phyloP scores from a whole-genome alignment of 805 yeast genomes.

The Yueomyces sinensis region DNA sequence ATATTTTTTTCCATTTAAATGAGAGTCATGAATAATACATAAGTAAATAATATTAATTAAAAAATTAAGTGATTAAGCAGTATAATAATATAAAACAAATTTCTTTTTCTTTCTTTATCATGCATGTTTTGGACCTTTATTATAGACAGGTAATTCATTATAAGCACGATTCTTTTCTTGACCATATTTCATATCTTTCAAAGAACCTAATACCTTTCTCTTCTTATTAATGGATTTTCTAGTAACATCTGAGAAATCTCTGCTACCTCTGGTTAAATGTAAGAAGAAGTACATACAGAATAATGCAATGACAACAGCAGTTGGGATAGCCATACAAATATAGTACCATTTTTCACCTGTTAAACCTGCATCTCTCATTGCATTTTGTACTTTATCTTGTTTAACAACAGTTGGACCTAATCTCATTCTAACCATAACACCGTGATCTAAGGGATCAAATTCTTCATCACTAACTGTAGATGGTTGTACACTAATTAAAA shows the following conservation, averaged over 20 bases:
- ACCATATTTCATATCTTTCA: slow-evolving; percentile 22
- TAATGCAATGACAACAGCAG: slow-evolving; percentile 45
- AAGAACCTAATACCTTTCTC: slow-evolving; percentile 29
- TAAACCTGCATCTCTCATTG: slow-evolving; percentile 32
- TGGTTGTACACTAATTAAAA: slow-evolving; percentile 64
- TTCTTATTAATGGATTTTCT: slow-evolving; percentile 22
- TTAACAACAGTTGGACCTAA: slow-evolving; percentile 30
- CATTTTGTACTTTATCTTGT: slow-evolving; percentile 30
- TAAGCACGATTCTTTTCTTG: slow-evolving; percentile 27
- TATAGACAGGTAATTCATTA: slow-evolving; percentile 29
- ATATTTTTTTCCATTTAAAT: no score
- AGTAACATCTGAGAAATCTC: slow-evolving; percentile 36
- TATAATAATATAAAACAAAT: no score
- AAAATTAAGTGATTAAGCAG: no score
- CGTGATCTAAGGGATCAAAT: slow-evolving; percentile 39
- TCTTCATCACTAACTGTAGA: slow-evolving; percentile 52
- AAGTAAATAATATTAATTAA: no score
- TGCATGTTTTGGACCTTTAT: slow-evolving; percentile 8
- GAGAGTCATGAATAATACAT: no score
- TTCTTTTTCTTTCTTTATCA: no score
- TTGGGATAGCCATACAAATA: slow-evolving; percentile 55
- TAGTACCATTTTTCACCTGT: slow-evolving; percentile 40
- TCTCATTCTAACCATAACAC: slow-evolving; percentile 34
- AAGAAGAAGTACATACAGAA: slow-evolving; percentile 55
- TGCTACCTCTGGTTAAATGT: slow-evolving; percentile 38